These are phyloP conservation scores for Talaromyces atroroseus DNA, from an alignment of 2,329 filamentous ascomycete genomes.

Conservation along the genomic window DNA sequence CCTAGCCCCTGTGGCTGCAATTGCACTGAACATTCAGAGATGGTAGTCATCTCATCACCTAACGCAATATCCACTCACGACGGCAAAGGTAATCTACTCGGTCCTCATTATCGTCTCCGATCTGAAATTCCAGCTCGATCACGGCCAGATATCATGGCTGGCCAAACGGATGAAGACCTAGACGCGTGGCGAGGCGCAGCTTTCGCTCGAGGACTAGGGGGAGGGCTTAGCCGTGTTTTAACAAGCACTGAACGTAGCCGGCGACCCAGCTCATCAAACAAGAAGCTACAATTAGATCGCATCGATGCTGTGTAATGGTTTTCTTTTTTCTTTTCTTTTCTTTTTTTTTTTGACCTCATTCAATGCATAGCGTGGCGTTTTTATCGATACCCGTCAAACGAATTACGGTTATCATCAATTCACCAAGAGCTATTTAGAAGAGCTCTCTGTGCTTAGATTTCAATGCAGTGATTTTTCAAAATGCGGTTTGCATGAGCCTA, in stretches of 20 bases:
- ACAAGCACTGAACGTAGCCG: slow-evolving; percentile 7
- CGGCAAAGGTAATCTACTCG: slow-evolving; percentile 16
- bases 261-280: slow-evolving; percentile 10
- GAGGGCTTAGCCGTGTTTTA: slow-evolving; percentile 38
- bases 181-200: slow-evolving; percentile 33
- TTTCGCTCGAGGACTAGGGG: slow-evolving; percentile 38
- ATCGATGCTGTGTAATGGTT: slow-evolving; percentile 14
- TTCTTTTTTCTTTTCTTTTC: neutral
- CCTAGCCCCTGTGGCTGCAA: slow-evolving; percentile 45
- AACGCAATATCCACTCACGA: slow-evolving; percentile 5
- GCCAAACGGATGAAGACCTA: slow-evolving; percentile 30
- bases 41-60: slow-evolving; percentile 4
- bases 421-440: neutral
- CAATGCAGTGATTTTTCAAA: too few relatives aligned
- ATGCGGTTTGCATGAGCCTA: too few relatives aligned
- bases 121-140: slow-evolving; percentile 14
- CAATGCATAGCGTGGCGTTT: slow-evolving; percentile 9
- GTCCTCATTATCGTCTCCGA: slow-evolving; percentile 14
- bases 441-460: too few relatives aligned
- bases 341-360: neutral
- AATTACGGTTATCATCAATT: neutral
- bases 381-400: slow-evolving; percentile 7
- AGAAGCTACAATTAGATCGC: slow-evolving; percentile 12
- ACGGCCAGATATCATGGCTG: slow-evolving; percentile 15
- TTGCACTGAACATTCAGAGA: slow-evolving; percentile 34